Base-by-base conservation (phyloP, 352 stramenopile species). In the Phytopythium litorale region DNA sequence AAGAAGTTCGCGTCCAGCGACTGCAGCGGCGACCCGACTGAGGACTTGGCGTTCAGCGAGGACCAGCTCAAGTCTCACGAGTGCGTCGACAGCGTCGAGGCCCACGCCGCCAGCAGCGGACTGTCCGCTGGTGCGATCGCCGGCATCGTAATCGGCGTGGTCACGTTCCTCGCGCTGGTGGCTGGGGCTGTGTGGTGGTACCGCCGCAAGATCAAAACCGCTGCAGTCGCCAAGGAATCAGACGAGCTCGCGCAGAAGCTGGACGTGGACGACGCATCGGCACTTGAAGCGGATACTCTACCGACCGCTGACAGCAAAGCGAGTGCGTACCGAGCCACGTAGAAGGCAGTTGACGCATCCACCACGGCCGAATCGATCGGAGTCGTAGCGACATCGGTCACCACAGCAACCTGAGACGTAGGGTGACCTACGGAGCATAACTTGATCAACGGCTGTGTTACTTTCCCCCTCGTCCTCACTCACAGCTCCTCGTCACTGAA, bases 401-500 rank as follows among this genome's bases (percentile, higher is more conserved):
- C 33, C 11, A 38, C 33, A 38, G 33, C 11, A 12, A 38, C 2
- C 33, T 28, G 33, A 38, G 18, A 19, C 3, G 16, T 25, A 25
- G 15, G 3, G 9, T 25, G 6, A 19, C 13, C 18, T 21, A 4
- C 8, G 3, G 3, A 25, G 6, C n/a, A 15, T 48, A 23, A 23
- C 18, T 48, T 48, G 19, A 25, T 11, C 0, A 38, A 38, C 33
- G 38, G 1, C 12, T 16, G 4, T 2, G 9, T 50, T 50, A 30
- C 21, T 16, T 25, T 25, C 19, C 19, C 42, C 6, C n/a, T 19
- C 42, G 4, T 3, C 42, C 13, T 48, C 18, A 19, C 42, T 73
- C 53, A 76, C 57, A 73, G 55, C 45, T 73, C 66, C 61, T 72
- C 66, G 42, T 74, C 70, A 16, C 46, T 65, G 67, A 85, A 85